Percentiles rank a stretch among this genome's conserved stretches.
phyloP scores from a whole-genome alignment of 306 rosid species.

The Betula pendula region DNA sequence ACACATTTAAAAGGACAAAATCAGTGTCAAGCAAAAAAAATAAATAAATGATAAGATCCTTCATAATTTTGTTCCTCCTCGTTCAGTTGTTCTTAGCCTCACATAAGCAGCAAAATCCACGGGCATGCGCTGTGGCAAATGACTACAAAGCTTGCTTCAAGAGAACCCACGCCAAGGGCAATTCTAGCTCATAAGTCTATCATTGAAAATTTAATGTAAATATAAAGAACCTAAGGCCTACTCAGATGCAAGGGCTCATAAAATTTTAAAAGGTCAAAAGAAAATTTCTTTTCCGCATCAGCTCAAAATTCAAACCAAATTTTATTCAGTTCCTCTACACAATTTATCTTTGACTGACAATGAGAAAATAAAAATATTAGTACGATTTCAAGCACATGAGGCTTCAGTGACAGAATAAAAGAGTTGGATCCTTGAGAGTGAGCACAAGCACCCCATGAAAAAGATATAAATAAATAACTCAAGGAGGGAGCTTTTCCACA shows the following conservation, averaged over 20 bases:
- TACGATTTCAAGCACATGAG: too few species aligned
- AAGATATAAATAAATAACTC: background rate
- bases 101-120: background rate
- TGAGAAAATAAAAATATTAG: background rate
- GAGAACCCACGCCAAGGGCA: background rate
- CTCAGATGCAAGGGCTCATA: background rate
- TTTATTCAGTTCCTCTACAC: background rate
- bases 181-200: background rate
- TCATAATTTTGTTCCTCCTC: background rate
- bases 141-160: background rate
- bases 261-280: background rate
- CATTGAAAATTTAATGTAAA: background rate
- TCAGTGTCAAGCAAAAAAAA: background rate
- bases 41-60: background rate
- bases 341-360: background rate
- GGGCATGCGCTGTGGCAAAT: background rate
- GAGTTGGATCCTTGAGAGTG: background rate
- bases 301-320: background rate
- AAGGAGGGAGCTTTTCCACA: background rate
- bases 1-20: constrained; percentile 31
- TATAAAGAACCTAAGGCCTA: background rate
- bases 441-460: background rate
- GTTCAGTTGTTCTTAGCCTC: too few species aligned
- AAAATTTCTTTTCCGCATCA: background rate
- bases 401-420: background rate